Conservation (phyloP, 768 basidiomycete species). For the Rubroboletus pulcherrimus region DNA sequence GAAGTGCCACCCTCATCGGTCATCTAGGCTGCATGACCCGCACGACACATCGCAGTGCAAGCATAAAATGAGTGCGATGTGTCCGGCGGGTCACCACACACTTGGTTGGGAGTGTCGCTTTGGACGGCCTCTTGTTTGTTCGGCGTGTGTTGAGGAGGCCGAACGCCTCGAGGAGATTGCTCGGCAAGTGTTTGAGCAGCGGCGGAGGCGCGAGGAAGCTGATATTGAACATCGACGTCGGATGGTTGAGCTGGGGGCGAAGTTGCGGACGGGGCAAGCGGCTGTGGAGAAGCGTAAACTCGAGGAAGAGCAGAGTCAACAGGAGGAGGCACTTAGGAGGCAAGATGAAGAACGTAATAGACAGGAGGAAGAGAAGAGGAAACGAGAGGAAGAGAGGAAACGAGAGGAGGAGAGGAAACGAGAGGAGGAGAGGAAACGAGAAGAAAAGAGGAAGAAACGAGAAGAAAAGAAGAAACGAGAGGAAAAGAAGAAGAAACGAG, state of each 20-base stretch:
- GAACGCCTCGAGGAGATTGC: constrained; percentile 37
- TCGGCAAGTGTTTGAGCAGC: constrained; percentile 33
- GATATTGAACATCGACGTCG: constrained; percentile 36
- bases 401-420: constrained; percentile 15
- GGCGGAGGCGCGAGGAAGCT: constrained; percentile 42
- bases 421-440: too few species aligned
- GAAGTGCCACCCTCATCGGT: constrained; percentile 22
- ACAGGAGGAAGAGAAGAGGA: background rate
- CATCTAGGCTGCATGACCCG: background rate
- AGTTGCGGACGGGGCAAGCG: constrained; percentile 23
- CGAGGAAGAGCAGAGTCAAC: constrained; percentile 27
- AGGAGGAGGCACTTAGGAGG: constrained; percentile 35
- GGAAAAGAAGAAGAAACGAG: too few species aligned
- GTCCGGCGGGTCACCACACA: constrained; percentile 41
- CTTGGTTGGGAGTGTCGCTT: constrained; percentile 38
- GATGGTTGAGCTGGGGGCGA: constrained; percentile 41
- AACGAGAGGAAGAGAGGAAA: too few species aligned
- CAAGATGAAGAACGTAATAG: background rate
- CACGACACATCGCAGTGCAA: constrained; percentile 38
- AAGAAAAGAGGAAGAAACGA: too few species aligned
- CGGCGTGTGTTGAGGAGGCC: constrained; percentile 40
- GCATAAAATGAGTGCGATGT: constrained; percentile 33
- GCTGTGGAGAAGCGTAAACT: background rate
- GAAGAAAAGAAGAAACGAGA: constrained; percentile 7
- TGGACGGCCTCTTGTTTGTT: constrained; percentile 35